These are phyloP conservation scores for Volvariella surrecta DNA, from an alignment of 1,284 basidiomycete genomes.

Conservation along the genomic window DNA sequence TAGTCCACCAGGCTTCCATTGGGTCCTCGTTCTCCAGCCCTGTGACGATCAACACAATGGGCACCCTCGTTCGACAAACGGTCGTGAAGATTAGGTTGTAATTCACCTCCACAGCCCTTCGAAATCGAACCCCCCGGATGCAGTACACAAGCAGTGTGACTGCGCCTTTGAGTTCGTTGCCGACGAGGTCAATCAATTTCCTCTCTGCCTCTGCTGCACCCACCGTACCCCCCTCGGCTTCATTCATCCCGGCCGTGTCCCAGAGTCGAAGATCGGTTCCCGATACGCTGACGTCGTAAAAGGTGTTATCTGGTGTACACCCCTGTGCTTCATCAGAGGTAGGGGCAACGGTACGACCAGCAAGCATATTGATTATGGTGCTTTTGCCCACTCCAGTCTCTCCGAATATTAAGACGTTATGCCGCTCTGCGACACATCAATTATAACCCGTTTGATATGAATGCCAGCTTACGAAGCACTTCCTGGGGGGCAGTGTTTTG, in stretches of 20 bases:
- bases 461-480: no score
- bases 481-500: constrained; percentile 4
- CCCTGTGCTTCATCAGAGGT: constrained; percentile 10
- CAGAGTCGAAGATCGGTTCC: constrained; percentile 7
- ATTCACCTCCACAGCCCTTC: constrained; percentile 22
- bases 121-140: constrained; percentile 25
- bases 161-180: constrained; percentile 17
- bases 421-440: neutral
- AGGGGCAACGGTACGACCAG: constrained; percentile 5
- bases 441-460: no score
- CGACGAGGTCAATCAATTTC: constrained; percentile 22
- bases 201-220: constrained; percentile 14
- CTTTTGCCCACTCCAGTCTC: constrained; percentile 16
- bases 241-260: constrained; percentile 14
- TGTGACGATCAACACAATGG: constrained; percentile 28
- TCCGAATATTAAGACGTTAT: constrained; percentile 16
- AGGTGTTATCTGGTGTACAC: constrained; percentile 10
- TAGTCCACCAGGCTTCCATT: constrained; percentile 31
- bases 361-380: constrained; percentile 16
- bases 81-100: constrained; percentile 25
- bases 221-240: constrained; percentile 11
- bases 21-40: constrained; percentile 24
- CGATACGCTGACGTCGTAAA: constrained; percentile 7
- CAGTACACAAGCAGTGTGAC: constrained; percentile 28
- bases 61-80: constrained; percentile 23